Evolutionary conservation across 2,329 filamentous ascomycete species (phyloP).

Genomic region (Aspergillus arachidicola): DNA sequence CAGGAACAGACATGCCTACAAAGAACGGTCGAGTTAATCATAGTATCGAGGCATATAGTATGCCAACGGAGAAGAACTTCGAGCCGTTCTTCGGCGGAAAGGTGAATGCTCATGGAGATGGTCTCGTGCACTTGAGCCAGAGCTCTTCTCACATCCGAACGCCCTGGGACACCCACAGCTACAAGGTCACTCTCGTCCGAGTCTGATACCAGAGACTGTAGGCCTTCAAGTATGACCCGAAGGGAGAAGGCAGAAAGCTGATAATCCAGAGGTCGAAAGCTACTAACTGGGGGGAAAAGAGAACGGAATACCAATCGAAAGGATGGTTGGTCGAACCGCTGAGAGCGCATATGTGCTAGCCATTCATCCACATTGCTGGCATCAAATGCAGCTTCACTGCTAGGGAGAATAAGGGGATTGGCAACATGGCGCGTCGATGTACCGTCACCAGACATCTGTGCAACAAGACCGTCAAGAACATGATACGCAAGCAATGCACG

Average conservation of each 20-base stretch:
- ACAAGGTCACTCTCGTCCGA: slow-evolving; percentile 40
- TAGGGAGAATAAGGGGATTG: slow-evolving; percentile 45
- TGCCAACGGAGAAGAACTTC: slow-evolving; percentile 50
- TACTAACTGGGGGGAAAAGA: slow-evolving; percentile 40
- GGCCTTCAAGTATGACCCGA: slow-evolving; percentile 47
- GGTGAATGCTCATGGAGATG: slow-evolving; percentile 40
- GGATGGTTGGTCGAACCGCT: slow-evolving; percentile 35
- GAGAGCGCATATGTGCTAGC: slow-evolving; percentile 39
- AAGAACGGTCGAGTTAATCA: slow-evolving; percentile 44
- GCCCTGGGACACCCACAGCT: slow-evolving; percentile 43
- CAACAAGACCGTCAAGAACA: slow-evolving; percentile 49
- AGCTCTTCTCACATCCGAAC: slow-evolving; percentile 42
- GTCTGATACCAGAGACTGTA: slow-evolving; percentile 49
- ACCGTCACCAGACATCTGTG: slow-evolving; percentile 46
- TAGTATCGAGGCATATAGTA: slow-evolving; percentile 47
- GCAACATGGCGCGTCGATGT: slow-evolving; percentile 47
- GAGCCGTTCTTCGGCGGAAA: slow-evolving; percentile 40
- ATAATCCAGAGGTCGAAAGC: slow-evolving; percentile 32
- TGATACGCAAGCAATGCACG: slow-evolving; percentile 49
- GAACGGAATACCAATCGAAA: slow-evolving; percentile 46
- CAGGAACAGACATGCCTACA: slow-evolving; percentile 43
- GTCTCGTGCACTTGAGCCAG: slow-evolving; percentile 44
- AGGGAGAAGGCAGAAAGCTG: slow-evolving; percentile 45
- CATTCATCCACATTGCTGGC: slow-evolving; percentile 46
- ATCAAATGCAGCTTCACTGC: slow-evolving; percentile 45